Conservation (phyloP, 306 rosid species). For the Potentilla sterilis region DNA sequence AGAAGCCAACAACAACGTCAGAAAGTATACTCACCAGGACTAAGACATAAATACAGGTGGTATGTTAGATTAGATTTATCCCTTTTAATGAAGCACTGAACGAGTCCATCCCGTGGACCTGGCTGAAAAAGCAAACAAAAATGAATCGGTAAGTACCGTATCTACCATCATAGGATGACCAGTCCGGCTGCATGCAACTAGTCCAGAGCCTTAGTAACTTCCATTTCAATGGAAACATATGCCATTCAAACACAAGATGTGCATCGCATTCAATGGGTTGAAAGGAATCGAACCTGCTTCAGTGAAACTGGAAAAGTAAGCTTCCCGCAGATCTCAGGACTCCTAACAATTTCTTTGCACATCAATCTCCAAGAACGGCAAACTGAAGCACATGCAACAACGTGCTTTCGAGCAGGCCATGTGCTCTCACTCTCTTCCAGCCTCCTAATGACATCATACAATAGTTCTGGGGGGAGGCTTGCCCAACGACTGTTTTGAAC, state of each 20-base stretch:
- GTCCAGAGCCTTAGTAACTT: neutral
- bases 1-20: neutral
- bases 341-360: slow-evolving; percentile 81
- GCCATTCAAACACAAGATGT: neutral
- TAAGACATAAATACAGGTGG: slow-evolving; percentile 75
- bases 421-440: slow-evolving; percentile 80
- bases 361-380: slow-evolving; percentile 85
- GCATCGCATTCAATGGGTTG: neutral
- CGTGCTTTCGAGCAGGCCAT: slow-evolving; percentile 81
- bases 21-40: slow-evolving; percentile 54
- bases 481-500: slow-evolving; percentile 83
- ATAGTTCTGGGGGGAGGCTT: slow-evolving; percentile 72
- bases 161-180: neutral
- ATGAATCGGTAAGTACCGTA: neutral
- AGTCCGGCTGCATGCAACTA: neutral
- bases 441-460: slow-evolving; percentile 72
- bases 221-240: neutral
- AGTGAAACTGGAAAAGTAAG: slow-evolving; percentile 84
- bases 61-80: slow-evolving; percentile 79
- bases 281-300: slow-evolving; percentile 60
- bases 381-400: slow-evolving; percentile 84
- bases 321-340: slow-evolving; percentile 77
- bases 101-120: slow-evolving; percentile 68
- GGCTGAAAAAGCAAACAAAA: slow-evolving; percentile 54
- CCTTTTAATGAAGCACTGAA: slow-evolving; percentile 83